Evolutionary conservation across 73 alveolate species (phyloP).

Genomic region (Durusdinium trenchii): DNA sequence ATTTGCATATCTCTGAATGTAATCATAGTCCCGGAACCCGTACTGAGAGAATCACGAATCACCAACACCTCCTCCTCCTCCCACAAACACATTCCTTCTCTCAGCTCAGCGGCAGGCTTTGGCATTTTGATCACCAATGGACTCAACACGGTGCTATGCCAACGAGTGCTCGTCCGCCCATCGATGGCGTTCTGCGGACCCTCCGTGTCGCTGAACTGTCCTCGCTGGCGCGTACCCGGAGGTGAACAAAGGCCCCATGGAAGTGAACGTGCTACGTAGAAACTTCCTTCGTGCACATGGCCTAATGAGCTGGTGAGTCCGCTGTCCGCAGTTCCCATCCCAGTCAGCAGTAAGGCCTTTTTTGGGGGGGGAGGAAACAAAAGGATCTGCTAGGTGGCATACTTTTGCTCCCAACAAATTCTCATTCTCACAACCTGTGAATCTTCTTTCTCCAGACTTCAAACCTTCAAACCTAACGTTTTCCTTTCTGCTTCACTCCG

Average conservation of each 20-base stretch:
- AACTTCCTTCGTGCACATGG: background rate
- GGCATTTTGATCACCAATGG: constrained; percentile 72
- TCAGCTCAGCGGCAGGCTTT: constrained; percentile 18
- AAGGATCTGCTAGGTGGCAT: too few species aligned
- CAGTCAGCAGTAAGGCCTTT: too few species aligned
- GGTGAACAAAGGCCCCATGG: background rate
- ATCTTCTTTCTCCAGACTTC: too few species aligned
- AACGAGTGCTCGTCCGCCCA: constrained; percentile 65
- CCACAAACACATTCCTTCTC: background rate
- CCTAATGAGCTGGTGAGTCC: background rate
- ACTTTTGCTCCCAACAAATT: too few species aligned
- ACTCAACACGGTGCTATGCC: constrained; percentile 82
- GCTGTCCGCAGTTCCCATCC: background rate
- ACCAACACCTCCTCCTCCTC: too few species aligned
- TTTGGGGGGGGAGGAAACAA: too few species aligned
- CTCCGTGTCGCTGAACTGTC: constrained; percentile 49
- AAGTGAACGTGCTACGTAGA: background rate
- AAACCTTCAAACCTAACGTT: too few species aligned
- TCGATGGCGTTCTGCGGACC: constrained; percentile 81
- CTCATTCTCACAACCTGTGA: too few species aligned
- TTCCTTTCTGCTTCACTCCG: too few species aligned
- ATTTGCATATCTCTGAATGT: too few species aligned
- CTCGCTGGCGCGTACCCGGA: background rate
- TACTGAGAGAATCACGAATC: too few species aligned
- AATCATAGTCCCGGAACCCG: too few species aligned